Evolutionary conservation across 306 rosid genomes (phyloP).

Genomic region (Casuarina equisetifolia): DNA sequence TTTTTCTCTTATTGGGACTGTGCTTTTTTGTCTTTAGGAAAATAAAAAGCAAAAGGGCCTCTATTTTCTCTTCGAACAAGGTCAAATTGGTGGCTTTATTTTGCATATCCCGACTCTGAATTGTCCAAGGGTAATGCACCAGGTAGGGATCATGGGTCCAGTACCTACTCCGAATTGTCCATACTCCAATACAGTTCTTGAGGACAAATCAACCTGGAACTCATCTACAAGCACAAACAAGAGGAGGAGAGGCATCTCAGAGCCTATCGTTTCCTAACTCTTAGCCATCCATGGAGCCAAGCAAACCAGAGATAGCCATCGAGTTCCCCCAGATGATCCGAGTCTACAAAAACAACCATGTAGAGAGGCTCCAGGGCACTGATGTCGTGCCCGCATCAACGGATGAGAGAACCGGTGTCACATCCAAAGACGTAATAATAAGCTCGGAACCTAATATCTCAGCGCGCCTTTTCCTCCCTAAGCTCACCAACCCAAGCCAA

Average conservation of each 20-base stretch:
- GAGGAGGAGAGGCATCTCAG: neutral
- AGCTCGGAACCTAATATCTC: conserved; percentile 19
- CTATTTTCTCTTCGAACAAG: too few relatives aligned
- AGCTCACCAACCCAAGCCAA: neutral
- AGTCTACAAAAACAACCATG: conserved; percentile 30
- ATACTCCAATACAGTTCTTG: neutral
- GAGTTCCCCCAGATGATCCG: conserved; percentile 19
- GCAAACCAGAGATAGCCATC: conserved; percentile 21
- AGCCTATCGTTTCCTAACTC: neutral
- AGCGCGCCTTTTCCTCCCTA: conserved; percentile 44
- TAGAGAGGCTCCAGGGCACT: conserved; percentile 28
- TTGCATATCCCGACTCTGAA: too few relatives aligned
- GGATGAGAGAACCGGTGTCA: neutral
- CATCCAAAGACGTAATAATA: conserved; percentile 44
- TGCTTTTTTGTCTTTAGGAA: too few relatives aligned
- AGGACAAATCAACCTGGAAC: neutral
- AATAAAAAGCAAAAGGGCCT: too few relatives aligned
- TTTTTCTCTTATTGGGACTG: too few relatives aligned
- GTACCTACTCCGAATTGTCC: neutral
- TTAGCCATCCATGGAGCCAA: conserved; percentile 10
- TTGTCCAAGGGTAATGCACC: neutral
- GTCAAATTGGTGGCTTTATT: too few relatives aligned
- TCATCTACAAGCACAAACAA: neutral
- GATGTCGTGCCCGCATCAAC: conserved; percentile 34
- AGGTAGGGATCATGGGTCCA: neutral